Evolutionary conservation across 2,329 filamentous ascomycete species (phyloP).

Genomic region (Fusarium xylarioides): DNA sequence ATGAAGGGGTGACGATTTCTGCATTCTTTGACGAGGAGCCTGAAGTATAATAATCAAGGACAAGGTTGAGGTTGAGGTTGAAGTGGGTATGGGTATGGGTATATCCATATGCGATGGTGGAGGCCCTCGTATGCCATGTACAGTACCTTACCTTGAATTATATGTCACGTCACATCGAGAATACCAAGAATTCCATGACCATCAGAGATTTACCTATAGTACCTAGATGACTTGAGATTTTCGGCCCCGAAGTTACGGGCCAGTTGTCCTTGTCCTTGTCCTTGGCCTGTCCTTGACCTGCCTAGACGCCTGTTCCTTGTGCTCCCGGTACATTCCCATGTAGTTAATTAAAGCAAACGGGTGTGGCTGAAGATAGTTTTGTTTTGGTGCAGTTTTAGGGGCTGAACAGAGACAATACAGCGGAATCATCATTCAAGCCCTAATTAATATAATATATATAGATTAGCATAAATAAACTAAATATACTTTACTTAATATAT

Average conservation of each 20-base stretch:
- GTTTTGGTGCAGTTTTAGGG: not conserved
- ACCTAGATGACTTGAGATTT: not conserved
- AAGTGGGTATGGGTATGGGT: not conserved
- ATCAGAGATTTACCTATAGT: not conserved
- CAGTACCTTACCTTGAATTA: not conserved
- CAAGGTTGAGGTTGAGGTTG: not conserved
- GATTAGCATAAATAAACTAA: too few relatives aligned
- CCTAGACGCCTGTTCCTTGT: not conserved
- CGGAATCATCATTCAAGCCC: not conserved
- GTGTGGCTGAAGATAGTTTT: constrained; percentile 17
- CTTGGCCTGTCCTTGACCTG: not conserved
- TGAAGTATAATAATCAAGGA: not conserved
- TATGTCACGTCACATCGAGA: not conserved
- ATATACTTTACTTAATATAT: too few relatives aligned
- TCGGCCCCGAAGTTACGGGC: constrained; percentile 18
- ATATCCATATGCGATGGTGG: not conserved
- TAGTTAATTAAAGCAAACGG: not conserved
- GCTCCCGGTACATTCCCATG: not conserved
- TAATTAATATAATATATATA: too few relatives aligned
- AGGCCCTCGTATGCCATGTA: not conserved
- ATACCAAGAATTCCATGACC: not conserved
- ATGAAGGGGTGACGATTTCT: not conserved
- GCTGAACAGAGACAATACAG: not conserved
- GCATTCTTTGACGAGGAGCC: not conserved
- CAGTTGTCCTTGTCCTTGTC: not conserved